Base-by-base conservation (phyloP, 2,329 filamentous ascomycete genomes). In the Dactylella cylindrospora region DNA sequence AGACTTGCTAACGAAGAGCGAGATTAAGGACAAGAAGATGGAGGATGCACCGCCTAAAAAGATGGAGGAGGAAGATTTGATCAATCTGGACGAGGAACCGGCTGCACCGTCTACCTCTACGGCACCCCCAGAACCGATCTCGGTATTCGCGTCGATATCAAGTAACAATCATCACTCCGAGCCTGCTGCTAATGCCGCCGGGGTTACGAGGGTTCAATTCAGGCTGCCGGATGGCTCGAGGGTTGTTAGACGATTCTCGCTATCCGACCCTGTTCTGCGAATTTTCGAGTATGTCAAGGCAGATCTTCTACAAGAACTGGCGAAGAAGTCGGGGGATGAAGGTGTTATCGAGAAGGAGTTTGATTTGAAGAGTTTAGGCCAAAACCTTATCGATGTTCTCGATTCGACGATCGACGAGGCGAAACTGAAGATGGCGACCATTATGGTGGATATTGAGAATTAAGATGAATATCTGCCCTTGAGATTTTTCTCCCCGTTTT, bases 281-380 rank as follows among this genome's bases (percentile, higher is more conserved):
- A 84, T 98, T 38, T 98, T 91, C 73, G 93, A 98, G 75, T 98
- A 90, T 89, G 82, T 98, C 66, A 98, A 97, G 76, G 85, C 90
- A 0, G 83, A 86, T 60, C 88, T 90, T 1, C 73, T 95, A 41
- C 68, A 67, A 9, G 67, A 68, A 19, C 61, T 66, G 17, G 85
- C 90, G 67, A 89, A 86, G 68, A 91, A 89, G 73, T 80, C 81
- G 23, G 88, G 85, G 0, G 73, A 85, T 9, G 80, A 60, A 17
- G 43, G 33, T 5, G 13, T 39, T 19, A 33, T 41, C 35, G 61
- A 59, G 8, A 66, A 61, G 28, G 66, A 82, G 64, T 98, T 98
- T 74, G 91, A 97, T 72, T 79, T 98, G 66, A 90, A 93, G 72
- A 82, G 82, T 65, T 86, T 95, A 82, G 88, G 90, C 40, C 85